These are phyloP conservation scores for Babesia caballi DNA, from an alignment of 169 alveolate genomes.

Conservation along the genomic window DNA sequence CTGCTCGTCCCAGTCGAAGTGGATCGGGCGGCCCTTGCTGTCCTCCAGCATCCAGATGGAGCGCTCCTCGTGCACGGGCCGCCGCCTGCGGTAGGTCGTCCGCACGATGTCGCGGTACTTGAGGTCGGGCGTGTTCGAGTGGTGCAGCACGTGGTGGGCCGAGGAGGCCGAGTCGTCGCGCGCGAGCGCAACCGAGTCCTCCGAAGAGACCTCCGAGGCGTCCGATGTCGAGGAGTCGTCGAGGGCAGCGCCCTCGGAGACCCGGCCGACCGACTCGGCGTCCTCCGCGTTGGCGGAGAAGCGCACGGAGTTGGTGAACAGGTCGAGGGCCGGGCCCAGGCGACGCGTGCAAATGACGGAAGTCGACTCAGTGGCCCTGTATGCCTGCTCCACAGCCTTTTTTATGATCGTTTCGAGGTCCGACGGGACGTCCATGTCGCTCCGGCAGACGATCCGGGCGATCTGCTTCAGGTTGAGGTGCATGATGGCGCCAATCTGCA, in stretches of 20 bases:
- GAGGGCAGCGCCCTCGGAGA: neutral
- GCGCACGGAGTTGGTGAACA: slow-evolving; percentile 23
- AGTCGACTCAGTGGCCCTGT: slow-evolving; percentile 66
- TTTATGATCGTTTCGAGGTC: slow-evolving; percentile 77
- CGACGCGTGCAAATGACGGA: slow-evolving; percentile 66
- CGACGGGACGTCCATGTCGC: slow-evolving; percentile 84
- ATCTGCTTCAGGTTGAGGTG: slow-evolving; percentile 84
- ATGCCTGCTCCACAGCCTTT: slow-evolving; percentile 71
- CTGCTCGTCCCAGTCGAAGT: slow-evolving; percentile 77
- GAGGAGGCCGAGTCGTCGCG: slow-evolving; percentile 36
- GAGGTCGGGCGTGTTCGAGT: slow-evolving; percentile 52
- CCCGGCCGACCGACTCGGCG: neutral
- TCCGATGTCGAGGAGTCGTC: neutral
- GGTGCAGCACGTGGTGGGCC: slow-evolving; percentile 24
- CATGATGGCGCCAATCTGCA: slow-evolving; percentile 84
- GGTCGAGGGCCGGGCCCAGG: slow-evolving; percentile 40
- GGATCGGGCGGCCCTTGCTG: slow-evolving; percentile 71
- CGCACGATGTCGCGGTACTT: slow-evolving; percentile 52
- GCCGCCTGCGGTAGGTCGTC: slow-evolving; percentile 48
- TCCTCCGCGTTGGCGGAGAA: neutral
- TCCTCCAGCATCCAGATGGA: slow-evolving; percentile 78
- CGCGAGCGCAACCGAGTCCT: neutral
- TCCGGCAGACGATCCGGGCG: slow-evolving; percentile 82
- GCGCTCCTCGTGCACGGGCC: slow-evolving; percentile 48
- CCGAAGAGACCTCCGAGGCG: neutral